Percentiles rank a stretch among this genome's conserved stretches.
Conservation (phyloP, 495 filamentous ascomycete species). For the Penicillium pancosmium region DNA sequence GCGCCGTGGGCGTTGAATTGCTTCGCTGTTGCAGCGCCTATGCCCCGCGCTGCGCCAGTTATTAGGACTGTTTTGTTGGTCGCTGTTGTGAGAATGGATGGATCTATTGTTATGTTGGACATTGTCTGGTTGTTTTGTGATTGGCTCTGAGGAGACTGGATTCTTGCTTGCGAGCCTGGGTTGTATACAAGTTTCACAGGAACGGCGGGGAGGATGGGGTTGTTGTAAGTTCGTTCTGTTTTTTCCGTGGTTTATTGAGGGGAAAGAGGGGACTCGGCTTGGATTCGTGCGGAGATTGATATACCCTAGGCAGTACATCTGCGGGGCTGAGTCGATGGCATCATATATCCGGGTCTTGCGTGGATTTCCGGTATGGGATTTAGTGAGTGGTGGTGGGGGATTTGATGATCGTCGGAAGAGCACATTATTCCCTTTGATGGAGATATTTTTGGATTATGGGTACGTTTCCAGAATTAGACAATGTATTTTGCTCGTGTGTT, state of each 20-base stretch:
- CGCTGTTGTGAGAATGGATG: slow-evolving; percentile 9
- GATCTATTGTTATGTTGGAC: slow-evolving; percentile 14
- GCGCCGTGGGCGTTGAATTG: slow-evolving; percentile 30
- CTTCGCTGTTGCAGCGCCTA: slow-evolving; percentile 37
- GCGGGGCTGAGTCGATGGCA: slow-evolving; percentile 7
- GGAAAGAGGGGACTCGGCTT: background rate
- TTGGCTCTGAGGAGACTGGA: too few species aligned
- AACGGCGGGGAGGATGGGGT: background rate
- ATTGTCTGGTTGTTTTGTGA: slow-evolving; percentile 4
- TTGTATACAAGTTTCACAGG: too few species aligned
- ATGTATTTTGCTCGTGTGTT: too few species aligned
- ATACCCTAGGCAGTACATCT: background rate
- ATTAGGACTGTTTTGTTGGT: slow-evolving; percentile 34
- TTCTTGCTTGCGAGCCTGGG: too few species aligned
- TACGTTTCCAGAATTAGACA: too few species aligned
- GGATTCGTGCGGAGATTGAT: background rate
- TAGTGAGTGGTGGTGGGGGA: too few species aligned
- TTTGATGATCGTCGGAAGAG: too few species aligned
- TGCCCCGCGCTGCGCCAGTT: slow-evolving; percentile 44
- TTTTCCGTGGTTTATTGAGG: too few species aligned
- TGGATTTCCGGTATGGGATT: too few species aligned
- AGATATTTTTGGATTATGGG: too few species aligned
- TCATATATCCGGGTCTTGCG: background rate
- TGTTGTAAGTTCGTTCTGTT: background rate
- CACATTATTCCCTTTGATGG: too few species aligned